Percentiles rank a stretch among this genome's conserved stretches.
Conservation (phyloP, 768 basidiomycete species). For the Suillus spraguei region DNA sequence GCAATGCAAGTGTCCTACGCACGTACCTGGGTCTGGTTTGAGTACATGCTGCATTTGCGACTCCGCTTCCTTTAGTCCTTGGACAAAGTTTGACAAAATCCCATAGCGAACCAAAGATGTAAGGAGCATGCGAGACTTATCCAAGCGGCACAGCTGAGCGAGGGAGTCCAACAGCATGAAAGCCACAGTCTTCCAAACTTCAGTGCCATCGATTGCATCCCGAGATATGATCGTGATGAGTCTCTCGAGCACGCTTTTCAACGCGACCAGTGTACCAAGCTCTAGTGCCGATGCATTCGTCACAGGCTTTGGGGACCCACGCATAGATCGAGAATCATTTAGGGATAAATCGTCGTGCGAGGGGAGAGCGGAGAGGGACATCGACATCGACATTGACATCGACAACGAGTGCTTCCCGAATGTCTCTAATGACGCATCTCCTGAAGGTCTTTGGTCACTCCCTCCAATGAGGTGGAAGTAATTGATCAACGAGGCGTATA, state of each 20-base stretch:
- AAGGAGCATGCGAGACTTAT: conserved; percentile 68
- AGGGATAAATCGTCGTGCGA: conserved; percentile 44
- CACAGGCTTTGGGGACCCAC: conserved; percentile 21
- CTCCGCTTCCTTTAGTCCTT: conserved; percentile 84
- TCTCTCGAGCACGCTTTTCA: conserved; percentile 73
- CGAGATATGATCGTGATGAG: conserved; percentile 73
- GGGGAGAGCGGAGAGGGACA: conserved; percentile 39
- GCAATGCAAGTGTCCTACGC: conserved; percentile 11
- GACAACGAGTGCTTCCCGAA: conserved; percentile 31
- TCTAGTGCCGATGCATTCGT: conserved; percentile 48
- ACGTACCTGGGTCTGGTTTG: conserved; percentile 86
- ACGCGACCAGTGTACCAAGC: conserved; percentile 59
- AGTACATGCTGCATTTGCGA: conserved; percentile 70
- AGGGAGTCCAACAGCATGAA: conserved; percentile 89
- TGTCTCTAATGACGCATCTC: conserved; percentile 19
- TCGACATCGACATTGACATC: conserved; percentile 28
- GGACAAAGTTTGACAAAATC: conserved; percentile 78
- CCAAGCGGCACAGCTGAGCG: conserved; percentile 66
- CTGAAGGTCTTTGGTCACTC: conserved; percentile 19
- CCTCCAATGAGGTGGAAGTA: conserved; percentile 70
- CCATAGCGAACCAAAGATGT: conserved; percentile 69
- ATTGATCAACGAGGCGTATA: conserved; percentile 92
- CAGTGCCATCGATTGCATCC: conserved; percentile 94
- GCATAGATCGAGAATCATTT: conserved; percentile 37
- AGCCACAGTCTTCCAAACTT: conserved; percentile 96